Percentiles rank a stretch among this genome's conserved stretches.
Conservation (phyloP, 2,329 filamentous ascomycete species). For the Colletotrichum sp. region DNA sequence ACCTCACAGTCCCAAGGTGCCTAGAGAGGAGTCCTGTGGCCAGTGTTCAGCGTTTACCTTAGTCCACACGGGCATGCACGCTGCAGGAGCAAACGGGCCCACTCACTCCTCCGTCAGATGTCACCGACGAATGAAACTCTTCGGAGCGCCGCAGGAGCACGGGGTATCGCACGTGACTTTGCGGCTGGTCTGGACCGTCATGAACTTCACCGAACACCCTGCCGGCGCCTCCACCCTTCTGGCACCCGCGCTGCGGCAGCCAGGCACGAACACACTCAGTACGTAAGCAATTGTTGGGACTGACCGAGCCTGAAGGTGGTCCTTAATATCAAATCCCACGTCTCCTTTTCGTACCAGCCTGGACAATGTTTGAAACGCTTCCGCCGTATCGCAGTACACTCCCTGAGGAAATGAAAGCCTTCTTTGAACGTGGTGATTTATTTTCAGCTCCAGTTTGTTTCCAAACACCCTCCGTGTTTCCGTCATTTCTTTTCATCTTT, state of each 20-base stretch:
- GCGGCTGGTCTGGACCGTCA: neutral
- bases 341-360: neutral
- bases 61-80: neutral
- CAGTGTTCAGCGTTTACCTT: neutral
- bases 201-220: neutral
- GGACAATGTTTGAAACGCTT: neutral
- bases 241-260: neutral
- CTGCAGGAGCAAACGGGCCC: constrained; percentile 12
- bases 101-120: neutral
- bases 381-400: neutral
- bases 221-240: neutral
- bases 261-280: neutral
- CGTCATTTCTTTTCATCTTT: neutral
- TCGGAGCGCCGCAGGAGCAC: neutral
- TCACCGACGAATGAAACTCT: constrained; percentile 16
- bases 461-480: neutral
- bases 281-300: neutral
- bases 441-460: neutral
- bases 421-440: neutral
- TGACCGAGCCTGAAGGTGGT: neutral
- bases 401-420: neutral
- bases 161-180: neutral
- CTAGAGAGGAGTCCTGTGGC: neutral
- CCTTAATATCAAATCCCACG: neutral
- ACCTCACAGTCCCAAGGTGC: neutral